Evolutionary conservation across 73 alveolate species (phyloP), one percentile per base, ranked within the genome.

Genomic region (Paramecium tetraurelia): DNA sequence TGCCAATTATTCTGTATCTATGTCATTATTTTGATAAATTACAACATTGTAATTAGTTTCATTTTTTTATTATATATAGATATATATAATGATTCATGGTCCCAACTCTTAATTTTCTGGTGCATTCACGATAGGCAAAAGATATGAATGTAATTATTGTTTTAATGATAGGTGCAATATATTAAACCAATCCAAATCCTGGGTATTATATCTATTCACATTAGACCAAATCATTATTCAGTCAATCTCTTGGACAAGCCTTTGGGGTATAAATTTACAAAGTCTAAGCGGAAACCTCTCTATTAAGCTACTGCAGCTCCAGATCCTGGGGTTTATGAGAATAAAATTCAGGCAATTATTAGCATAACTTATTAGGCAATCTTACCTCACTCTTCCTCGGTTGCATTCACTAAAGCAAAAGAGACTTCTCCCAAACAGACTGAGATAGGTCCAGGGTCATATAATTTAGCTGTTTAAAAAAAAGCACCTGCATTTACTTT

Each of bases 401-500:
- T 31, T 10, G 20, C 18, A 48, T 80, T 80, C 76, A 59, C 90
- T 21, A 80, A 80, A 35, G 63, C 72, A 24, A 80, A 31, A 20
- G 75, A 44, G 24, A 7, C 16, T 33, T 22, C 27, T 7, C 44
- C 31, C 7, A 43, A 11, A 80, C 53, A 29, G 27, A 24, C 31
- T 24, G 70, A 41, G 29, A 44, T 41, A 44, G 90, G 90, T 11
- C 90, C 90, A 14, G 90, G 90, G 4, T 41, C 90, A 10, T 80
- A 80, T 80, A 41, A 80, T 80, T 41, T 33, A 2, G n/a, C 22
- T 22, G 76, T 22, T 43, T 44, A 21, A 22, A 48, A 80, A 7
- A 80, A 80, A 46, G 90, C 76, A 48, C 90, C 90, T 38, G 90
- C 90, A 10, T 80, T 80, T 46, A 80, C 90, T 11, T 80, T 80